Evolutionary conservation across 441 rosid species (phyloP).

Genomic region (Gossypium laxum): DNA sequence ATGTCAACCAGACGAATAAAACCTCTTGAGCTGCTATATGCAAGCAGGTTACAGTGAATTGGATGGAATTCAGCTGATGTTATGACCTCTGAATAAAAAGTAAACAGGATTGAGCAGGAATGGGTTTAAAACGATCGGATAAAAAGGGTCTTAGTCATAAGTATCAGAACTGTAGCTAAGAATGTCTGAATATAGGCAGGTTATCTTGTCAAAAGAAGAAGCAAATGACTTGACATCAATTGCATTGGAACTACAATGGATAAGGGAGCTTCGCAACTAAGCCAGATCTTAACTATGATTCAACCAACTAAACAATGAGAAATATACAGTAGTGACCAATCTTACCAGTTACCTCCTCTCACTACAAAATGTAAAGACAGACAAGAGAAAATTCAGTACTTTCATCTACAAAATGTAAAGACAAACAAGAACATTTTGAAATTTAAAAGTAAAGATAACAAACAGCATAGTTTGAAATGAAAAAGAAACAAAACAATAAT

Average conservation of each 20-base stretch:
- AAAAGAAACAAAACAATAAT: neutral
- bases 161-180: conserved; percentile 3
- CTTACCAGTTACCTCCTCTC: neutral
- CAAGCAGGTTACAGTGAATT: conserved; percentile 51
- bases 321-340: neutral
- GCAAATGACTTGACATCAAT: neutral
- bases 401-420: neutral
- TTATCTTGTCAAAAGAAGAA: neutral
- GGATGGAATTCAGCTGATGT: conserved; percentile 72
- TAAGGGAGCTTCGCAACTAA: neutral
- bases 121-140: neutral
- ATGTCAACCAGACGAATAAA: conserved; percentile 52
- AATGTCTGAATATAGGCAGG: neutral
- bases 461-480: neutral
- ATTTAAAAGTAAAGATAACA: neutral
- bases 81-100: conserved; percentile 52
- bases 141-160: neutral
- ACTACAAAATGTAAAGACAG: neutral
- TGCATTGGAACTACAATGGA: neutral
- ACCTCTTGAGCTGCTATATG: conserved; percentile 72
- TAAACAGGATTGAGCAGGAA: conserved; percentile 16
- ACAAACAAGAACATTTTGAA: neutral
- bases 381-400: neutral
- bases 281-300: neutral
- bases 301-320: neutral